Evolutionary conservation across 1,284 basidiomycete genomes (phyloP), one percentile per base, ranked within the genome.

Genomic region (Tylopilus sp.): DNA sequence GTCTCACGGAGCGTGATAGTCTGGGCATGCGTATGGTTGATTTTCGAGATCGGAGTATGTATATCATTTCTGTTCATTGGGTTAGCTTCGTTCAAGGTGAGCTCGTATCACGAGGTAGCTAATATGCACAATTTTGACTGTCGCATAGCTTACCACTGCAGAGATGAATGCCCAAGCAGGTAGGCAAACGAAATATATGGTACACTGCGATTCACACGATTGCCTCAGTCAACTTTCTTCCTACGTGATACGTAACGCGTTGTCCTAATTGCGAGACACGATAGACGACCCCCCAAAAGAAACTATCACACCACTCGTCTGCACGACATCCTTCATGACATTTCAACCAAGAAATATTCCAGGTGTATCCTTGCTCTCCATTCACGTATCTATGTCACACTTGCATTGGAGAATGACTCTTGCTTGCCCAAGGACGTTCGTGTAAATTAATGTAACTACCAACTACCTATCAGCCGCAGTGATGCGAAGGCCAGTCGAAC

Each of bases 11-110:
- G 21, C 46, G 20, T 20, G 46, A 26, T 56, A 87, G 85, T 83
- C 49, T 90, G 88, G 87, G 86, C 85, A 17, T 68, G 77, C 4
- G 65, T 86, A 33, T 91, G 88, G 88, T 78, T 90, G 42, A 50
- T 84, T 3, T 88, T 90, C 64, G 78, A 85, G 59, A 59, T 86
- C 26, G 78, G 73, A 5, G 77, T 80, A 17, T 73, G 88, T 39
- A 80, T 81, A 51, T 85, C 77, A 4, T 90, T 90, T 65, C 71
- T 83, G 12, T 70, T 91, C 41, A 65, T 88, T 24, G 88, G 88
- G 15, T 78, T 91, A 33, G 77, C 73, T 50, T 77, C 77, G n/a
- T 90, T 91, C 77, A 91, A 83, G 73, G 82, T 81, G 59, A 38
- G 58, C 33, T n/a, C 4, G 4, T n/a, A 24, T 12, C 20, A 4